Percentiles rank a stretch among this genome's conserved stretches.
Evolutionary conservation across 2,329 filamentous ascomycete genomes (phyloP).

Genomic region (Beauveria sp.): DNA sequence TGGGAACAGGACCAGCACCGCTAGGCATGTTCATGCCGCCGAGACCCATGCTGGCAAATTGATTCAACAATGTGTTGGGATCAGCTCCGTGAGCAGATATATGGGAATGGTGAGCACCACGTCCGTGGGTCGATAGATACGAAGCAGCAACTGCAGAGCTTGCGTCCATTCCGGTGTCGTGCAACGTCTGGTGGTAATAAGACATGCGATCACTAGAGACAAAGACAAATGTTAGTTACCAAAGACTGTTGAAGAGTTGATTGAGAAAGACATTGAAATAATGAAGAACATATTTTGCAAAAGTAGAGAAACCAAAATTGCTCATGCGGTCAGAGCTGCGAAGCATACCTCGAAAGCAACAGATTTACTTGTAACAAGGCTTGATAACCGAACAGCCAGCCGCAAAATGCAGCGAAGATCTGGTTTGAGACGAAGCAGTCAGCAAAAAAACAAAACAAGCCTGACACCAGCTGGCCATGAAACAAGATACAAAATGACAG

Average conservation of each 20-base stretch:
- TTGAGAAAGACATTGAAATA: background rate
- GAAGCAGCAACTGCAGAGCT: constrained; percentile 23
- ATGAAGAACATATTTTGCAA: background rate
- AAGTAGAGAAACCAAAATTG: background rate
- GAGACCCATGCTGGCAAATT: constrained; percentile 31
- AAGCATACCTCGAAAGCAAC: constrained; percentile 25
- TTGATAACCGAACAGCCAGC: constrained; percentile 25
- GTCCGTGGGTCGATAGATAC: constrained; percentile 24
- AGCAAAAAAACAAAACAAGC: constrained; percentile 4
- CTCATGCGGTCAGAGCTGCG: background rate
- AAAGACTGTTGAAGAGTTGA: background rate
- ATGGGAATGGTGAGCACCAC: constrained; percentile 22
- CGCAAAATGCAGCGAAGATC: constrained; percentile 22
- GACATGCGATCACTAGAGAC: constrained; percentile 20
- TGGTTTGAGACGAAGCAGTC: constrained; percentile 8
- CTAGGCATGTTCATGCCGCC: constrained; percentile 27
- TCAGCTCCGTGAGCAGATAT: constrained; percentile 24
- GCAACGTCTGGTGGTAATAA: constrained; percentile 26
- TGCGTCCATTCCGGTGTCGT: constrained; percentile 28
- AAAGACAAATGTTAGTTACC: background rate
- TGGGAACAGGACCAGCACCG: constrained; percentile 21
- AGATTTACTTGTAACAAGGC: constrained; percentile 23
- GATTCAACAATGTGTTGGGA: constrained; percentile 24
- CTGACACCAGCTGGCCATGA: too few relatives aligned
- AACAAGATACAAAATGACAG: background rate